Percentiles rank a stretch among this genome's conserved stretches.
Evolutionary conservation across 2,329 filamentous ascomycete species (phyloP).

Genomic region (Fusarium sp.): DNA sequence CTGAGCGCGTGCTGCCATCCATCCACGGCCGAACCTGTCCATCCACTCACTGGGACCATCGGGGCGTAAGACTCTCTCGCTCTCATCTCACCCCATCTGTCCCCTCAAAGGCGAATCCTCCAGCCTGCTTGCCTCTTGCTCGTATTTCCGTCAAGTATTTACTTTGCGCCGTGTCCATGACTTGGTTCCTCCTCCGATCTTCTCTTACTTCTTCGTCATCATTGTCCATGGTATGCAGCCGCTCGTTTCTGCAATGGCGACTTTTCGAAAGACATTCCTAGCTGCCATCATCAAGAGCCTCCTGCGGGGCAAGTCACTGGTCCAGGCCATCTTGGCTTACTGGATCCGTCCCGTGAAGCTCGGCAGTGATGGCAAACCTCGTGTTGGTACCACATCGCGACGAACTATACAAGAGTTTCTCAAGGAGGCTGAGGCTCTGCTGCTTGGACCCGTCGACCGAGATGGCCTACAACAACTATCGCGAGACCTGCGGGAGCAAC

Average conservation of each 20-base stretch:
- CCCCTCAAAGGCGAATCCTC: slow-evolving; percentile 21
- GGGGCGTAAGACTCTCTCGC: slow-evolving; percentile 40
- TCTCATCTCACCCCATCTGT: slow-evolving; percentile 33
- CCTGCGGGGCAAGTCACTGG: slow-evolving; percentile 67
- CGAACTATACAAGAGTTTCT: slow-evolving; percentile 63
- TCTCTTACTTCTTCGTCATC: slow-evolving; percentile 17
- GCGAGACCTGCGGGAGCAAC: slow-evolving; percentile 63
- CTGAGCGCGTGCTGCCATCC: slow-evolving; percentile 29
- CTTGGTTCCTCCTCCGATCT: not conserved
- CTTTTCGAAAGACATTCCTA: slow-evolving; percentile 64
- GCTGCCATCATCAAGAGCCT: slow-evolving; percentile 67
- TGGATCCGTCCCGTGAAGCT: slow-evolving; percentile 58
- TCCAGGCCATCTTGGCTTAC: slow-evolving; percentile 66
- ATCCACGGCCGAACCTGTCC: slow-evolving; percentile 29
- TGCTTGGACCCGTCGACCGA: slow-evolving; percentile 60
- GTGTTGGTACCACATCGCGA: slow-evolving; percentile 30
- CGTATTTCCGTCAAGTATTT: slow-evolving; percentile 36
- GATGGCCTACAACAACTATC: slow-evolving; percentile 60
- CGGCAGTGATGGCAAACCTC: slow-evolving; percentile 41
- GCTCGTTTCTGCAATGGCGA: slow-evolving; percentile 67
- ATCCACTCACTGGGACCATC: slow-evolving; percentile 29
- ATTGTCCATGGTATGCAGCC: slow-evolving; percentile 55
- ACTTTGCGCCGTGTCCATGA: slow-evolving; percentile 38
- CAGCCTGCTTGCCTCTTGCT: slow-evolving; percentile 12
- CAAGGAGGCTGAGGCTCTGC: slow-evolving; percentile 62